phyloP scores from a whole-genome alignment of 805 yeast genomes.

The Lachancea thermotolerans region DNA sequence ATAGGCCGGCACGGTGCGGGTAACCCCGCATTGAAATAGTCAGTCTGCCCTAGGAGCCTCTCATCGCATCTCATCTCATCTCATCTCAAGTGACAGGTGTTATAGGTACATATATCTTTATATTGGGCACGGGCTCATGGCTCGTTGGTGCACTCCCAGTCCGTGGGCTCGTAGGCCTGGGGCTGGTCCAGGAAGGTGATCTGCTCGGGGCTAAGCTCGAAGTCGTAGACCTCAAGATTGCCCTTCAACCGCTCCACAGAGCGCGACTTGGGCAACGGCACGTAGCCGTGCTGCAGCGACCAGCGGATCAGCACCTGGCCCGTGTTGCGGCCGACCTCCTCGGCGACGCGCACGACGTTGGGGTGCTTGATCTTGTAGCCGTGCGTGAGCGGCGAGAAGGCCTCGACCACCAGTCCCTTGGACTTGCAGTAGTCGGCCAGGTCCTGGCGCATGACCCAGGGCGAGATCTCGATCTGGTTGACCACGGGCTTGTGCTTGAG shows the following conservation, averaged over 20 bases:
- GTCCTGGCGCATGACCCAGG: conserved; percentile 67
- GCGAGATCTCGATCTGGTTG: conserved; percentile 79
- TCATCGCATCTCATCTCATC: background rate
- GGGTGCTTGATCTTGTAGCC: conserved; percentile 54
- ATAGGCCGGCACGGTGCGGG: too few relatives aligned
- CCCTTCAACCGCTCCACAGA: conserved; percentile 43
- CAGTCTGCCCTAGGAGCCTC: too few relatives aligned
- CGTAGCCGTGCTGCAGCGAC: conserved; percentile 65
- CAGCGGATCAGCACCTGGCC: conserved; percentile 67
- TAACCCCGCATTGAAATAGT: too few relatives aligned
- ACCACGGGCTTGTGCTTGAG: conserved; percentile 57
- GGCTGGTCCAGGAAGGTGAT: conserved; percentile 41
- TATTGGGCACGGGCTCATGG: conserved; percentile 28
- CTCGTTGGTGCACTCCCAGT: conserved; percentile 67
- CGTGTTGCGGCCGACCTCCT: conserved; percentile 41
- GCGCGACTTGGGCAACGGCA: conserved; percentile 64
- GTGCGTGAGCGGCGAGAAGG: conserved; percentile 72
- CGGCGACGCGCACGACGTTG: conserved; percentile 42
- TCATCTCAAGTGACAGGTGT: background rate
- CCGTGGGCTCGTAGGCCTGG: conserved; percentile 60
- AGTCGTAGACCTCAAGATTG: conserved; percentile 51
- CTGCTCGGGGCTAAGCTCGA: conserved; percentile 39
- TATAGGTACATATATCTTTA: background rate
- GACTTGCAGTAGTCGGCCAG: conserved; percentile 53
- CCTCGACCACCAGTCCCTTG: conserved; percentile 56